Conservation (phyloP, 2,329 filamentous ascomycete species). For the Dothistroma septosporum region DNA sequence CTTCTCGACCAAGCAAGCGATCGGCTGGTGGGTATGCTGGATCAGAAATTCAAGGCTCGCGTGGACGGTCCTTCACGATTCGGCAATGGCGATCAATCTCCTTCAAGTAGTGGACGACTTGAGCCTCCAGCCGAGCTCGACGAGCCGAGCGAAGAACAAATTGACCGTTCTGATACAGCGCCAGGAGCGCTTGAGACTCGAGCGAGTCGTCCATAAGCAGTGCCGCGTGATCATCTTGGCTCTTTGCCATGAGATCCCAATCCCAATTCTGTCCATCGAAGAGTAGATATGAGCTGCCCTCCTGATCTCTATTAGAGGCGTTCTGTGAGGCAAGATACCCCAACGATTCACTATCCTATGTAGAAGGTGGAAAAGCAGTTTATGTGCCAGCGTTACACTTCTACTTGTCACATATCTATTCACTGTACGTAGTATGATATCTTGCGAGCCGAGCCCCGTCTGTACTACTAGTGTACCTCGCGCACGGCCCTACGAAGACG, state of each 20-base stretch:
- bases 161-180: conserved; percentile 17
- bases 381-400: neutral
- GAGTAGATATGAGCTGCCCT: neutral
- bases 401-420: neutral
- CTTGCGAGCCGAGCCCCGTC: neutral
- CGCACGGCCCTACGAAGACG: neutral
- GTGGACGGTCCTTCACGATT: conserved; percentile 33
- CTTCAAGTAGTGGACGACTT: conserved; percentile 4
- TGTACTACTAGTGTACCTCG: neutral
- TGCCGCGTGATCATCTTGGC: neutral
- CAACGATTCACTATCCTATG: neutral
- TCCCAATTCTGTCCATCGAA: neutral
- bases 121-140: conserved; percentile 8
- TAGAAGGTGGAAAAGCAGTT: neutral
- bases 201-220: neutral
- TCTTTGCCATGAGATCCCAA: neutral
- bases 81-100: conserved; percentile 8
- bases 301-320: neutral
- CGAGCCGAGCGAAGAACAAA: conserved; percentile 5
- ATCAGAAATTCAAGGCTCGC: conserved; percentile 59
- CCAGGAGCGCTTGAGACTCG: conserved; percentile 15
- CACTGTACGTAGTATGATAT: neutral
- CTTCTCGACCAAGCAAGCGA: conserved; percentile 73
- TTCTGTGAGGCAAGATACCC: neutral
- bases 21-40: conserved; percentile 64